Evolutionary conservation across 345 rosid genomes (phyloP), one percentile per base, ranked within the genome.

Genomic region (Limnanthes douglasii): DNA sequence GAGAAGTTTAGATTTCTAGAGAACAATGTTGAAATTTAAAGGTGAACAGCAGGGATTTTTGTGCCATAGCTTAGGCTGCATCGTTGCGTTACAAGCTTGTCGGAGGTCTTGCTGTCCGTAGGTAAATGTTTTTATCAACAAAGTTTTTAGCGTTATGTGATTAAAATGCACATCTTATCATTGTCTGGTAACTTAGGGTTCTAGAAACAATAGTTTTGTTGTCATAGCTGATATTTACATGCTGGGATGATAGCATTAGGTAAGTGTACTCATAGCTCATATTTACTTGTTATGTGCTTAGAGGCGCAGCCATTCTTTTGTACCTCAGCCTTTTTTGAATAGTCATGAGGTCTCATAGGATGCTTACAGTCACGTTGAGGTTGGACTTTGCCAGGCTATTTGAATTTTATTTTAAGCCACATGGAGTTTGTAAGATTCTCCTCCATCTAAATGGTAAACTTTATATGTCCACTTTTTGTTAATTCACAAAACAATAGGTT

Each of bases 1-100:
- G 71, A 77, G 49, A 41, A 82, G 5, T 82, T 82, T 44, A 74
- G 65, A 42, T 82, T 82, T 38, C 94, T 75, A 0, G 70, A 64
- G 36, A 71, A 71, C 63, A 73, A 74, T 21, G 85, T 82, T 7
- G 94, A 82, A 57, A 76, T 78, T 1, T 78, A 82, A 82, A 82
- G 45, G 85, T 74, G 10, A 54, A 37, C 59, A 72, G 50, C 46
- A 77, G 82, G 43, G 96, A 85, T 13, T 93, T 84, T 24, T 84
- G 95, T 14, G 95, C 93, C 29, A 75, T 78, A 70, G 95, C 93
- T 30, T 86, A 79, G 59, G 95, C 85, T 1, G 93, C 79, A 54
- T 84, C 93, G 51, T 73, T 84, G 22, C 84, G 93, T 1, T 75
- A 79, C 56, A 84, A 79, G 65, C 88, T 84, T 34, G 85, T 84